These are phyloP conservation scores for Beauveria brongniartii DNA, from an alignment of 2,329 filamentous ascomycete genomes.

Conservation along the genomic window DNA sequence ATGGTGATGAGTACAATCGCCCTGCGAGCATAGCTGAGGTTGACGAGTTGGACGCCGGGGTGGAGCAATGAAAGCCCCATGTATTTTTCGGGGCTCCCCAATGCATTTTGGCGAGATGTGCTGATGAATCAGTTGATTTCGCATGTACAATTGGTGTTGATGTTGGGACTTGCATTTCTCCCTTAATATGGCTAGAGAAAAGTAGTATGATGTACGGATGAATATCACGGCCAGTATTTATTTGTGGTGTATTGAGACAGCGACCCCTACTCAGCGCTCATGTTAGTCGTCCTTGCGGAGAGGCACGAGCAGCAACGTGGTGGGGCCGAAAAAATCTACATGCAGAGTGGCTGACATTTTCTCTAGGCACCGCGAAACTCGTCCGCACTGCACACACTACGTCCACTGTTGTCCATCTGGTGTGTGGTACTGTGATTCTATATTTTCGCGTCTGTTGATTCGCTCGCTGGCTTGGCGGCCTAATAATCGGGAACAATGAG, in stretches of 20 bases:
- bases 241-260: background rate
- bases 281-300: background rate
- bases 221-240: background rate
- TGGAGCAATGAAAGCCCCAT: slow-evolving; percentile 14
- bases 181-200: slow-evolving; percentile 8
- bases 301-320: background rate
- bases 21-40: slow-evolving; percentile 43
- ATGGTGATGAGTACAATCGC: slow-evolving; percentile 37
- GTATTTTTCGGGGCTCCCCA: background rate
- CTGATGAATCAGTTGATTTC: slow-evolving; percentile 4
- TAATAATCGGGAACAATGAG: slow-evolving; percentile 27
- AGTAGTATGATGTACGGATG: background rate
- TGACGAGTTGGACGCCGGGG: slow-evolving; percentile 35
- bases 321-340: slow-evolving; percentile 4
- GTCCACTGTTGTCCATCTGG: no score
- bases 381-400: background rate
- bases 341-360: background rate
- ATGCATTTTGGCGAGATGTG: background rate
- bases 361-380: background rate
- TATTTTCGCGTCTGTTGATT: background rate
- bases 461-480: background rate
- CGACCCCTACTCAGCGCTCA: background rate
- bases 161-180: slow-evolving; percentile 8
- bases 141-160: slow-evolving; percentile 11
- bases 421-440: background rate